Evolutionary conservation across 176 grass and related monocot genomes (phyloP), one percentile per base, ranked within the genome.

Genomic region (Otatea glauca): DNA sequence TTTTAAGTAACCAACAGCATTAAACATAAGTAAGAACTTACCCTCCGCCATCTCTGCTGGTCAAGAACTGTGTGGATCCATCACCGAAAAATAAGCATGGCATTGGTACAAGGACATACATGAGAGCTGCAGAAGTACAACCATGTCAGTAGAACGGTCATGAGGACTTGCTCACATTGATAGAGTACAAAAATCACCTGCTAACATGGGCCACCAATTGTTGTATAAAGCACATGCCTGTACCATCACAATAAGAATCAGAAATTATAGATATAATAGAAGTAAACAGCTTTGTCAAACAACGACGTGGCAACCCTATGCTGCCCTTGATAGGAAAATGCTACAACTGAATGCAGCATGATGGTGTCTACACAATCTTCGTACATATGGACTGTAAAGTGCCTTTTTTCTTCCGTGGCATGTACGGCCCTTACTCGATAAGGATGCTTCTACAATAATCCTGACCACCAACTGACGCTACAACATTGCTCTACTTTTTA

Each of bases 171-270:
- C 7, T 60, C 55, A 44, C 3, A 41, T 49, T 37, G 39, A 86
- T 25, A 34, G 2, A 44, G 42, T 83, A 75, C 15, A 88, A 78
- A 25, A 81, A 45, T 92, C 69, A 98, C 96, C 96, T 92, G 96
- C 91, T 91, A 98, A 87, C 96, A 98, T 98, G 42, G 96, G 96
- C 96, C 96, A 98, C 96, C 96, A 98, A 43, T 98, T 98, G 89
- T 77, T 98, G 88, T 98, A 98, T 76, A 98, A 72, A 83, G 91
- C 96, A 84, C 96, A 98, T 81, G 96, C 96, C 96, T 98, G 58
- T 42, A 89, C 35, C 42, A 89, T 18, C 35, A 76, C 74, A 81
- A 81, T 18, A 35, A 81, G 56, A 76, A 78, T 32, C 18, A 54
- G 20, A 38, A 49, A 77, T 8, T 23, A 58, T 23, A 58, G 15